Evolutionary conservation across 495 filamentous ascomycete genomes (phyloP), one percentile per base, ranked within the genome.

Genomic region (Tuber aestivum): DNA sequence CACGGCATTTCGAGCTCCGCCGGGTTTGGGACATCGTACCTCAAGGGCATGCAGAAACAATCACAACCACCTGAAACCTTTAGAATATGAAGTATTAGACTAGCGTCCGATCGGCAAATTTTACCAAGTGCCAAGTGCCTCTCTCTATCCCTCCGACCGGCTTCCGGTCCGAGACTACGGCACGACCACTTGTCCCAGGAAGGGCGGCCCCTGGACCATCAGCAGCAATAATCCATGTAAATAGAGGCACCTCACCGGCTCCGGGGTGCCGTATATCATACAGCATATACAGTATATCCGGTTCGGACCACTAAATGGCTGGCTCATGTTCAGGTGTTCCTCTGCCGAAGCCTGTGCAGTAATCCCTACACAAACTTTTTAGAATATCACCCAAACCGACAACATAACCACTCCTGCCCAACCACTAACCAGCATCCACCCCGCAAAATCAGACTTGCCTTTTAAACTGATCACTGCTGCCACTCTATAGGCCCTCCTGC

Each of bases 371-470:
- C 12, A 35, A 35, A 65, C 6, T 65, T 18, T 12, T 65, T 35
- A 65, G 56, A 35, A 35, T 18, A 65, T 16, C 6, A 65, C 27
- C 7, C 27, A 65, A 35, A 32, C 27, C 27, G 27, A 65, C 6
- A 18, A 18, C 3, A 27, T 27, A 35, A 20, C 56, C 56, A 14
- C 27, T 27, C 14, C 32, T 65, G 18, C 56, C 27, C 14, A 65
- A 65, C 56, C 12, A 27, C 56, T 20, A 65, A 65, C 56, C 27
- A 35, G 14, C 14, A n/a, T 10, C 27, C 56, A 65, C 16, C 56
- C 27, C 5, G 56, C 56, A 65, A 35, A 65, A 65, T 65, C 56
- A 65, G 56, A 65, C 56, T 65, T 65, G 56, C 56, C 56, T 65
- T 65, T 65, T 65, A 32, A 65, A 65, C 56, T 5, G 56, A 65